phyloP scores from a whole-genome alignment of 2,329 filamentous ascomycete species.

The Diaporthe citrichinensis region DNA sequence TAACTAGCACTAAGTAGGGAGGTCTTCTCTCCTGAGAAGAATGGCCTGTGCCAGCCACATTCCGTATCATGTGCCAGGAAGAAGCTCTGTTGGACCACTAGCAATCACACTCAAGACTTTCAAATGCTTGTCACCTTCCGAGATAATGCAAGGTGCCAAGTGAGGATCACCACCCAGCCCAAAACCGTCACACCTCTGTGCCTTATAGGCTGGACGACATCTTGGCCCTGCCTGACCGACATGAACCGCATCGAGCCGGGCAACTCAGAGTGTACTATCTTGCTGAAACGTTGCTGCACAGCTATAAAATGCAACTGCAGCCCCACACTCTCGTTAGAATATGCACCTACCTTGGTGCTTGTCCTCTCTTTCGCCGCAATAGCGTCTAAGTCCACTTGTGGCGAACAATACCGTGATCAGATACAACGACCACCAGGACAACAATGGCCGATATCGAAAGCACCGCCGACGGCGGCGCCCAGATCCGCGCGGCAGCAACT shows the following conservation, averaged over 20 bases:
- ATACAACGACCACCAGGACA: neutral
- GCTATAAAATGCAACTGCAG: slow-evolving; percentile 14
- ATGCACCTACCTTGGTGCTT: neutral
- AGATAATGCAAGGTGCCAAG: slow-evolving; percentile 32
- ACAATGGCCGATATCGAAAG: slow-evolving; percentile 20
- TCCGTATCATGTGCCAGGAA: slow-evolving; percentile 21
- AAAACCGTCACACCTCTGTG: neutral
- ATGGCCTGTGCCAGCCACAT: neutral
- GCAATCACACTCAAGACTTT: slow-evolving; percentile 26
- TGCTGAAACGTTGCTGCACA: slow-evolving; percentile 7
- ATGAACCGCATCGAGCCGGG: slow-evolving; percentile 22
- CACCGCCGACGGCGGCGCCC: slow-evolving; percentile 27
- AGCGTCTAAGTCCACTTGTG: neutral
- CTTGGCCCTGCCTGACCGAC: slow-evolving; percentile 24
- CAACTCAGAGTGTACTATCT: neutral
- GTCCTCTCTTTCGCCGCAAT: neutral
- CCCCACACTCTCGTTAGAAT: neutral
- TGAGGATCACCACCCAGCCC: slow-evolving; percentile 13
- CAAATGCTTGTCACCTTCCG: slow-evolving; percentile 28
- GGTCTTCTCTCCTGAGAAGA: neutral
- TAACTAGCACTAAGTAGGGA: neutral
- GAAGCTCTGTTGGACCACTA: slow-evolving; percentile 16
- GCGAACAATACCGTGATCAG: neutral
- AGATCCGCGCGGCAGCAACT: slow-evolving; percentile 16
- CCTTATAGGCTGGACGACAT: slow-evolving; percentile 21